Evolutionary conservation across 129 eudicot genomes (phyloP).

Genomic region (Flaveria robusta): DNA sequence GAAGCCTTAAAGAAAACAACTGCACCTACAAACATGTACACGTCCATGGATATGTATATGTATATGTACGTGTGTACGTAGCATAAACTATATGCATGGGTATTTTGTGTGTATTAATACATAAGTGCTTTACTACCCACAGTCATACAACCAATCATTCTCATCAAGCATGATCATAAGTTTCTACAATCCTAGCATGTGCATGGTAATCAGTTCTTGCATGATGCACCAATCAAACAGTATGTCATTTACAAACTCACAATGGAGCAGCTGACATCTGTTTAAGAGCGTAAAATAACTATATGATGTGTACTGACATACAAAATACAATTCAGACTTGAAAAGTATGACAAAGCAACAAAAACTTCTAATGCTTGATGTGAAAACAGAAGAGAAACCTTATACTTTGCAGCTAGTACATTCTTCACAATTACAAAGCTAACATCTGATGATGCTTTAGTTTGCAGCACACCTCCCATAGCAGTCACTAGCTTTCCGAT

Average conservation of each 20-base stretch:
- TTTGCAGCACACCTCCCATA: constrained; percentile 82
- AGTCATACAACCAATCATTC: not conserved
- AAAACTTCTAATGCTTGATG: not conserved
- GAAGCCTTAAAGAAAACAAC: not conserved
- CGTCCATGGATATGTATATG: not conserved
- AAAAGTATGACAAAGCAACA: constrained; percentile 15
- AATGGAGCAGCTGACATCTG: constrained; percentile 6
- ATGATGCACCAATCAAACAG: constrained; percentile 19
- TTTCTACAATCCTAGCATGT: constrained; percentile 15
- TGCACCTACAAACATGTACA: not conserved
- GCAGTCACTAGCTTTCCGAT: constrained; percentile 73
- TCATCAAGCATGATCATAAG: not conserved
- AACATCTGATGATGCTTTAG: constrained; percentile 69
- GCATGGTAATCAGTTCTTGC: constrained; percentile 14
- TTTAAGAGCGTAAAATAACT: not conserved
- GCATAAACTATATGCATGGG: not conserved
- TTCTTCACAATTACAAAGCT: constrained; percentile 87
- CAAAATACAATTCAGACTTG: constrained; percentile 8
- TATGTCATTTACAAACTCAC: not conserved
- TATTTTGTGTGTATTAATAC: not conserved
- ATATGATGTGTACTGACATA: not conserved
- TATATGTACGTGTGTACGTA: not conserved
- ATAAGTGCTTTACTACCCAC: constrained; percentile 8
- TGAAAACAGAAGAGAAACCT: constrained; percentile 48
- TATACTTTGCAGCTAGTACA: constrained; percentile 80